Evolutionary conservation across 2,329 filamentous ascomycete genomes (phyloP).

Genomic region (Coniella lustricola): DNA sequence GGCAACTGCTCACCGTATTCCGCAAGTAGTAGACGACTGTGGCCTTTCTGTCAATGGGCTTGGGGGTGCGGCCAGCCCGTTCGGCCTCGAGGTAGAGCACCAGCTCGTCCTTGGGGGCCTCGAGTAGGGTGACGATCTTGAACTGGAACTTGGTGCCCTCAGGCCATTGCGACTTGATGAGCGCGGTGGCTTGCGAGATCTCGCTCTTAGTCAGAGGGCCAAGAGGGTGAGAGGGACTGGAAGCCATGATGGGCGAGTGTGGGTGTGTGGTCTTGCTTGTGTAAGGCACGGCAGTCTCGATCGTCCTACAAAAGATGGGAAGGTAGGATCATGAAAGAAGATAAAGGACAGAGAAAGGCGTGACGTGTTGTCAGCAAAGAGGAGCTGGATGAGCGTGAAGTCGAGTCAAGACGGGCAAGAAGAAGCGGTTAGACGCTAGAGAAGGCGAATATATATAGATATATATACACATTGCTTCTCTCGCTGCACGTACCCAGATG

Average conservation of each 20-base stretch:
- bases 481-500: too few species aligned
- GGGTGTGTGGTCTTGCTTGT: too few species aligned
- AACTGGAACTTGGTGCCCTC: conserved; percentile 49
- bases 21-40: conserved; percentile 53
- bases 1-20: conserved; percentile 43
- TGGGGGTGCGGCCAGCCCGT: conserved; percentile 31
- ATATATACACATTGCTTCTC: too few species aligned
- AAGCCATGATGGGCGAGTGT: not conserved
- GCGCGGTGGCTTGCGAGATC: conserved; percentile 41
- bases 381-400: too few species aligned
- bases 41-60: conserved; percentile 39
- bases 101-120: conserved; percentile 47
- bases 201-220: conserved; percentile 52
- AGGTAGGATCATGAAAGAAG: too few species aligned
- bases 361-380: too few species aligned
- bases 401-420: not conserved
- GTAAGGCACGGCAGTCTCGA: too few species aligned
- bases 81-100: conserved; percentile 44
- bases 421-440: too few species aligned
- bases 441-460: too few species aligned
- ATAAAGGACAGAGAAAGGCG: too few species aligned
- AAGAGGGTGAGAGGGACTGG: conserved; percentile 41
- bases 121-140: conserved; percentile 54
- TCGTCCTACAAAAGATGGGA: too few species aligned
- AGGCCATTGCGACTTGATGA: conserved; percentile 50